Base-by-base conservation (phyloP, 441 rosid genomes). In the Biscutella laevigata region DNA sequence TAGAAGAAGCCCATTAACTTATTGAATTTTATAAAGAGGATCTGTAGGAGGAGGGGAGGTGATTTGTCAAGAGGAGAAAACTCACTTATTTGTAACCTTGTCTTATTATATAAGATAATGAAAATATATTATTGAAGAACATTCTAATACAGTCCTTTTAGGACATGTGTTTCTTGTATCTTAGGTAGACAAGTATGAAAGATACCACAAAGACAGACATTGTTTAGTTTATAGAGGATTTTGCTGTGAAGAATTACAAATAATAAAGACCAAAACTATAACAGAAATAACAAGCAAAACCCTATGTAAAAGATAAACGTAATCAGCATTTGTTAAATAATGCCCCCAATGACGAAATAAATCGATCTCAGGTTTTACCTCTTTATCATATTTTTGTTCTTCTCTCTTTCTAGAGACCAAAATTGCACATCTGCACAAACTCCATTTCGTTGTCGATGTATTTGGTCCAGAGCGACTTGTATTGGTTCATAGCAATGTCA, bases 381-480 rank as follows among this genome's bases (percentile, higher is more conserved):
- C 69, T 50, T 42, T 7, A 32, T 62, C 1, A 4, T 17, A 12
- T 3, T 7, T 57, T 26, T 17, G 24, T 6, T 36, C 1, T 35
- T 6, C 39, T 6, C 35, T 56, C 65, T 34, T 35, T 60, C 67
- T 82, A 88, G 48, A 88, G 78, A 47, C 87, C 96, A 71, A 88
- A 88, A 75, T 88, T 88, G 85, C 96, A 88, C 76, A 76, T 68
- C 73, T 81, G 96, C 60, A 88, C 88, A 64, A 83, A 88, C 75
- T 84, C 96, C 96, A 88, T 79, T 61, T 88, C 91, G 61, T 75
- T 88, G 71, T 88, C 96, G 4, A 88, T 82, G 59, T 84, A 88
- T 43, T 79, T 83, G 11, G 89, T 88, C 95, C 95, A 88, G 9
- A 81, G 84, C 68, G 73, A 75, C 66, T 83, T 83, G 57, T 77